These are phyloP conservation scores for Hymenoscyphus fraxineus DNA, from an alignment of 2,329 filamentous ascomycete genomes.

Conservation along the genomic window DNA sequence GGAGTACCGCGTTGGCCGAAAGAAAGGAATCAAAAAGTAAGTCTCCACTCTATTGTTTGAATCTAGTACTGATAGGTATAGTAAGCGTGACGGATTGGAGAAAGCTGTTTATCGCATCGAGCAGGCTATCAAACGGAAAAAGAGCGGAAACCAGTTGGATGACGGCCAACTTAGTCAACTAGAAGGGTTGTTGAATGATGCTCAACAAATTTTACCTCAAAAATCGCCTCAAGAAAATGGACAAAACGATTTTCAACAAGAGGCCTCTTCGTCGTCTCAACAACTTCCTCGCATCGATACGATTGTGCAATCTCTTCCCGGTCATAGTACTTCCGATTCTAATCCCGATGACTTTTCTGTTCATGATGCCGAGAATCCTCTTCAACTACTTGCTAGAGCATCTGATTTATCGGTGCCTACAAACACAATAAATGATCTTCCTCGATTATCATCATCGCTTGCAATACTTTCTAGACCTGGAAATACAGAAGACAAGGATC, in stretches of 20 bases:
- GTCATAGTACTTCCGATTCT: background rate
- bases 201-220: conserved; percentile 39
- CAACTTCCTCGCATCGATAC: background rate
- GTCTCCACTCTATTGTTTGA: conserved; percentile 17
- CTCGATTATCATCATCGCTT: conserved; percentile 4
- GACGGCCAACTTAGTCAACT: conserved; percentile 42
- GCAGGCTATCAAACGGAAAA: conserved; percentile 58
- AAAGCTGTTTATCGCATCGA: conserved; percentile 73
- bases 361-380: conserved; percentile 71
- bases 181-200: conserved; percentile 48
- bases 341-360: conserved; percentile 52
- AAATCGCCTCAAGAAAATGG: conserved; percentile 23
- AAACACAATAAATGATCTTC: conserved; percentile 9
- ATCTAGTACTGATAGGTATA: conserved; percentile 33
- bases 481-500: conserved; percentile 41
- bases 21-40: conserved; percentile 75
- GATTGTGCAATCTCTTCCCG: background rate
- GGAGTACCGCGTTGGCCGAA: conserved; percentile 69
- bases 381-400: conserved; percentile 68
- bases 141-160: conserved; percentile 38
- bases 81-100: conserved; percentile 70
- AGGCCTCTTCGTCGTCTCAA: conserved; percentile 8
- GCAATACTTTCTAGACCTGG: conserved; percentile 21
- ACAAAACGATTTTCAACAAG: background rate
- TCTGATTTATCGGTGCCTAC: conserved; percentile 52